Conservation (phyloP, 2,329 filamentous ascomycete genomes). For the Periconia digitata region DNA sequence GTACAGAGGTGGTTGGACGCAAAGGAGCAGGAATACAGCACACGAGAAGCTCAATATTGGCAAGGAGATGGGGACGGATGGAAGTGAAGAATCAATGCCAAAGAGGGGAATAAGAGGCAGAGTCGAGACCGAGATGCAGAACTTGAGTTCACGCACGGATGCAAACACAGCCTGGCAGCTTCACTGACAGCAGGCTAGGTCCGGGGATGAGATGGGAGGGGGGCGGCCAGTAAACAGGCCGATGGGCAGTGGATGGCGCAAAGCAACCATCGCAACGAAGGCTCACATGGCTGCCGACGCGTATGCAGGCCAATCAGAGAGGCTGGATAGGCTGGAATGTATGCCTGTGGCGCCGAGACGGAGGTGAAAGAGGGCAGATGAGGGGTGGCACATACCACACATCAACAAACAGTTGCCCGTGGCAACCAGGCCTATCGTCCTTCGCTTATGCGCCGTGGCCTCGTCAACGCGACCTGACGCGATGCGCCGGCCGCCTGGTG, state of each 20-base stretch:
- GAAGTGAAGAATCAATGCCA: not conserved
- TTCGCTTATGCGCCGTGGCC: not conserved
- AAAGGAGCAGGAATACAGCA: constrained; percentile 4
- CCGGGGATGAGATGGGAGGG: constrained; percentile 31
- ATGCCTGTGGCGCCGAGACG: not conserved
- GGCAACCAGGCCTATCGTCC: constrained; percentile 12
- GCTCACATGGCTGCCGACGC: constrained; percentile 16
- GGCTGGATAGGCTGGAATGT: constrained; percentile 11
- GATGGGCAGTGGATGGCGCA: constrained; percentile 22
- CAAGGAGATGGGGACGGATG: constrained; percentile 1
- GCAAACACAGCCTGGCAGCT: constrained; percentile 4
- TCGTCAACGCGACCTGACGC: no score
- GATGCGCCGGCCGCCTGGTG: no score
- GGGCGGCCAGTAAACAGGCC: constrained; percentile 36
- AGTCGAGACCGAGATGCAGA: constrained; percentile 22
- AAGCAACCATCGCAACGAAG: constrained; percentile 13
- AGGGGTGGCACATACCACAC: constrained; percentile 7
- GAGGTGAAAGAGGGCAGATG: not conserved
- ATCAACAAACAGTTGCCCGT: constrained; percentile 16
- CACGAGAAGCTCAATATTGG: constrained; percentile 9
- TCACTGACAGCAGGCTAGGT: not conserved
- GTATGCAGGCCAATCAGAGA: constrained; percentile 13
- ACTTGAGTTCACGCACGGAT: constrained; percentile 37
- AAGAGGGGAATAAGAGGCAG: not conserved
- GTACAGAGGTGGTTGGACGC: not conserved